Evolutionary conservation across 2,329 filamentous ascomycete species (phyloP).

Genomic region (Cercospora sojina): DNA sequence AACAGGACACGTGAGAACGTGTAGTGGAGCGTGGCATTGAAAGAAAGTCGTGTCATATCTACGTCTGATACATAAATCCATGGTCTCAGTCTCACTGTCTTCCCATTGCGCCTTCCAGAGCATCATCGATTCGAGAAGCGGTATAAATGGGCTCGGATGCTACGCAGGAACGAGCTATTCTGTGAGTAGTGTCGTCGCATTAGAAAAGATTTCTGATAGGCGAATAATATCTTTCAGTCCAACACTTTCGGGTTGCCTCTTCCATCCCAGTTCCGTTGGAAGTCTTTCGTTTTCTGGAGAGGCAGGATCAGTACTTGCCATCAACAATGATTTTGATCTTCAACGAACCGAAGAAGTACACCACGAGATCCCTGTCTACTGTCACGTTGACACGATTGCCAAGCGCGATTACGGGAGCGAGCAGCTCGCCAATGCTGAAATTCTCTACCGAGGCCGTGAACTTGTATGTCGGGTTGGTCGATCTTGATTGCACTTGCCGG

Average conservation of each 20-base stretch:
- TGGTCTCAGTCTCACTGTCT: not conserved
- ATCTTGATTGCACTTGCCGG: conserved; percentile 47
- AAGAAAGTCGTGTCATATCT: not conserved
- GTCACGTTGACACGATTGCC: conserved; percentile 46
- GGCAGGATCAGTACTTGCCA: too few relatives aligned
- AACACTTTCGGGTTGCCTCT: conserved; percentile 25
- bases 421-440: conserved; percentile 54
- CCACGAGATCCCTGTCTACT: conserved; percentile 44
- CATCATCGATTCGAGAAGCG: not conserved
- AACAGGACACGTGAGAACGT: not conserved
- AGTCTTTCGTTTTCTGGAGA: conserved; percentile 45
- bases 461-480: conserved; percentile 51
- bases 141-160: not conserved
- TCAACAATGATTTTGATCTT: conserved; percentile 20
- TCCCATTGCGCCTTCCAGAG: not conserved
- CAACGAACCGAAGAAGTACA: conserved; percentile 48
- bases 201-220: conserved; percentile 19
- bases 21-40: not conserved
- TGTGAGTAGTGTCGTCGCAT: conserved; percentile 20
- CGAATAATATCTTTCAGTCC: conserved; percentile 21
- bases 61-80: not conserved
- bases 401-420: conserved; percentile 53
- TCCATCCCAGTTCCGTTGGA: conserved; percentile 46
- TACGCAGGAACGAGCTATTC: not conserved
- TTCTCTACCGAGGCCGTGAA: conserved; percentile 46